Evolutionary conservation across 352 stramenopile genomes (phyloP).

Genomic region (Aphanomyces invadans): DNA sequence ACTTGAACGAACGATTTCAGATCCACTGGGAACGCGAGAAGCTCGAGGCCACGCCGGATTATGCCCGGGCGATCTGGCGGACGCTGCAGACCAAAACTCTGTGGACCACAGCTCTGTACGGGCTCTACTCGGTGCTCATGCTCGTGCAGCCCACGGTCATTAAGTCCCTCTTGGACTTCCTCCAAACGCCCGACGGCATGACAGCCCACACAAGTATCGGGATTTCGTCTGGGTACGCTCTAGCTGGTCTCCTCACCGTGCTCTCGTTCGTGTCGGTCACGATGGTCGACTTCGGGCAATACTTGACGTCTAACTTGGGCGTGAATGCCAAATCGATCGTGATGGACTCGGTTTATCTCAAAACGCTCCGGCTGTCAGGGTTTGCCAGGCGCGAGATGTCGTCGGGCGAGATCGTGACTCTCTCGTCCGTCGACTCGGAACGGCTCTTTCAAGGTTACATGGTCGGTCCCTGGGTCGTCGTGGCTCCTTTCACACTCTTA

Average conservation of each 20-base stretch:
- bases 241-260: constrained; percentile 33
- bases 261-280: constrained; percentile 38
- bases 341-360: constrained; percentile 49
- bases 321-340: constrained; percentile 44
- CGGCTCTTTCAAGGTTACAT: constrained; percentile 43
- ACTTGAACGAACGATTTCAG: constrained; percentile 37
- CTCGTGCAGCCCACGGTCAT: constrained; percentile 48
- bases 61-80: constrained; percentile 37
- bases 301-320: constrained; percentile 34
- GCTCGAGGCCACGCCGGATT: constrained; percentile 25
- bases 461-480: constrained; percentile 36
- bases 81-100: constrained; percentile 35
- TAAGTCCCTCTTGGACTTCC: constrained; percentile 18
- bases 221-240: constrained; percentile 39
- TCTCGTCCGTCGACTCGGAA: constrained; percentile 42
- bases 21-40: constrained; percentile 31
- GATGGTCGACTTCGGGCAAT: constrained; percentile 40
- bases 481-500: constrained; percentile 5
- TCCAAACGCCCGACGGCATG: constrained; percentile 16
- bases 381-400: constrained; percentile 40
- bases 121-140: constrained; percentile 34
- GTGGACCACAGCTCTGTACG: constrained; percentile 30
- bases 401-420: constrained; percentile 44
- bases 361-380: constrained; percentile 38
- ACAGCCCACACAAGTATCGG: constrained; percentile 32